A percentile compares a stretch with the other conserved stretches of the same genome.
Conservation (phyloP, 2,329 filamentous ascomycete species). For the Helotiales sp. region DNA sequence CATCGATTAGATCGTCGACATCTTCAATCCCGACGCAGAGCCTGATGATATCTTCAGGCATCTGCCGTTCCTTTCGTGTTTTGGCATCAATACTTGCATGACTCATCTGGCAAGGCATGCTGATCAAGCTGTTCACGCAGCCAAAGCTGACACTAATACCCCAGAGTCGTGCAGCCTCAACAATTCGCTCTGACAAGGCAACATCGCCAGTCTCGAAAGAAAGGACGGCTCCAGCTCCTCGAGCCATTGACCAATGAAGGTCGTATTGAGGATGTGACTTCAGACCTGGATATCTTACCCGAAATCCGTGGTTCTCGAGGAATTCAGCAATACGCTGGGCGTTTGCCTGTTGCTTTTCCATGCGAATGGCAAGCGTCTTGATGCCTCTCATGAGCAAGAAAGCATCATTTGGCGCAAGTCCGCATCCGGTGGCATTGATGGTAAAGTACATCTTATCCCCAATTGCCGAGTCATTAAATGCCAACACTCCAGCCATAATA, state of each 20-base stretch:
- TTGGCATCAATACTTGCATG: slow-evolving; percentile 97
- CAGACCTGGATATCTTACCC: slow-evolving; percentile 90
- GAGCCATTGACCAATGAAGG: slow-evolving; percentile 91
- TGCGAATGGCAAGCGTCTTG: slow-evolving; percentile 94
- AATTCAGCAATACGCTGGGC: slow-evolving; percentile 90
- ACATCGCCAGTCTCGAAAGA: slow-evolving; percentile 95
- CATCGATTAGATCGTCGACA: slow-evolving; percentile 85
- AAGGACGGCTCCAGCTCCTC: slow-evolving; percentile 89
- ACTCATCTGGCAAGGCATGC: slow-evolving; percentile 99
- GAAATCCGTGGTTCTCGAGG: slow-evolving; percentile 87
- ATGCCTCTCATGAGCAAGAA: slow-evolving; percentile 94
- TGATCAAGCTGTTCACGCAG: slow-evolving; percentile 97
- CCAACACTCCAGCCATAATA: slow-evolving; percentile 97
- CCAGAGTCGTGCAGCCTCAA: slow-evolving; percentile 89
- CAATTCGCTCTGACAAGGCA: slow-evolving; percentile 82
- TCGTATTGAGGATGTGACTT: slow-evolving; percentile 96
- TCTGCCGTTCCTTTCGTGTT: slow-evolving; percentile 81
- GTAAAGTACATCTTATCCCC: slow-evolving; percentile 94
- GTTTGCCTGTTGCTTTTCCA: slow-evolving; percentile 97
- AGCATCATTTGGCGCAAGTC: slow-evolving; percentile 90
- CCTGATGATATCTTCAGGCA: slow-evolving; percentile 96
- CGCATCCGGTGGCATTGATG: slow-evolving; percentile 95
- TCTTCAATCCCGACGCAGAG: slow-evolving; percentile 97
- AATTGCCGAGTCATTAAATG: slow-evolving; percentile 77
- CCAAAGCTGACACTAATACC: slow-evolving; percentile 97